Base-by-base conservation (phyloP, 208 protist species). In the Leishmania arabica region DNA sequence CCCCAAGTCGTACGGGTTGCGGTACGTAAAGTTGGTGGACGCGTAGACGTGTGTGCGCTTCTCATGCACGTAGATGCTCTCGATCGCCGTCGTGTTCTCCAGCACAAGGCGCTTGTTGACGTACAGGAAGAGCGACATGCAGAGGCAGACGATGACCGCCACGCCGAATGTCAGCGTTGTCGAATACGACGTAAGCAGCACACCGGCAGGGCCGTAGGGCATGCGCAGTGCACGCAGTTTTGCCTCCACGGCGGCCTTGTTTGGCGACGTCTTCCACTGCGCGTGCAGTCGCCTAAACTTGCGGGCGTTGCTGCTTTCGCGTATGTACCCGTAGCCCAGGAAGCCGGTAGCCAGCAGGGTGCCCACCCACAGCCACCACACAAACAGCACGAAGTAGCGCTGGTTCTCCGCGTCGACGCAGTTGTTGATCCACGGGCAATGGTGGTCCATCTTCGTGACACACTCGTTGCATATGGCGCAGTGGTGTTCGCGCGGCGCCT, bases 351-450 rank as follows among this genome's bases (percentile, higher is more conserved):
- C 87, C 3, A 89, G 37, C 19, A 88, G 42, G 17, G 84, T 87
- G 24, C 88, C 88, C 0, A 92, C 6, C 53, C 86, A 82, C 7
- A 97, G 68, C 86, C 90, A 95, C 24, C 85, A 17, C 24, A 97
- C 13, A 71, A 97, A 91, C 0, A 94, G 78, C 27, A 91, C 56
- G 81, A 97, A 97, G 84, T 95, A 95, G 42, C 95, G 91, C 65
- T 97, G 81, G 80, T 97, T 98, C 70, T 92, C 88, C 19, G 82
- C 85, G 60, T 95, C 92, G 15, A 98, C 92, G 83, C 95, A 98
- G 79, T 92, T 97, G 81, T 96, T 95, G 72, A 97, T 93, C 90
- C 92, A 98, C 68, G 94, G 92, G 77, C 96, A 98, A 84, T 98
- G 96, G 75, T 98, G 96, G 77, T 98, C 95, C 88, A 96, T 93